These are phyloP conservation scores for Sporothrix euskadiensis DNA, from an alignment of 2,329 filamentous ascomycete genomes.

Conservation along the genomic window DNA sequence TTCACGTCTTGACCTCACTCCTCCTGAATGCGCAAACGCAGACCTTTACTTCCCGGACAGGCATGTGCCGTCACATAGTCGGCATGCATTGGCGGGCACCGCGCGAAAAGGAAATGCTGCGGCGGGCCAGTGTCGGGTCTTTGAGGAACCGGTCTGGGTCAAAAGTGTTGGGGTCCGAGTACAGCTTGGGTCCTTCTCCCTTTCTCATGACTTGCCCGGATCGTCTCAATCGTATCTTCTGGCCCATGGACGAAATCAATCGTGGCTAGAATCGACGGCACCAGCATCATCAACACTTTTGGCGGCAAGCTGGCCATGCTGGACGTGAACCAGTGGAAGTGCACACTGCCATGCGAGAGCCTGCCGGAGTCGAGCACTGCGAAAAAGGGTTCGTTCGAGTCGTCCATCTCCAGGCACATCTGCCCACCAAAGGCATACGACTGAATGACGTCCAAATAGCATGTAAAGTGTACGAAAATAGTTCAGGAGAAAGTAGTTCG, in stretches of 20 bases:
- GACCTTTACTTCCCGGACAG: not conserved
- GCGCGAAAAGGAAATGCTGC: constrained; percentile 12
- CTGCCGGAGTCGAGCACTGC: not conserved
- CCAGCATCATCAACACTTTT: not conserved
- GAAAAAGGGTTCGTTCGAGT: constrained; percentile 13
- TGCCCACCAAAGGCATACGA: constrained; percentile 18
- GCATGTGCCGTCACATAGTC: constrained; percentile 7
- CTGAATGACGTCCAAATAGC: constrained; percentile 20
- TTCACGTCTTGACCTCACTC: not conserved
- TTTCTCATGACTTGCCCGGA: not conserved
- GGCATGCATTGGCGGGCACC: constrained; percentile 11
- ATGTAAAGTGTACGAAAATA: too few species aligned
- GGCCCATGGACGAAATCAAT: not conserved
- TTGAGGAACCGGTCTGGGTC: constrained; percentile 2
- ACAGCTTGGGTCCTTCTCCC: not conserved
- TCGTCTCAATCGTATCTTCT: not conserved
- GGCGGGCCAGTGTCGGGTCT: not conserved
- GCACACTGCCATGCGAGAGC: not conserved
- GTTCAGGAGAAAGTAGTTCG: too few species aligned
- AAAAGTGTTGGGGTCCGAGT: constrained; percentile 15
- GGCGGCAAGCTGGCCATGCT: not conserved
- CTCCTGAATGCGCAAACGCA: constrained; percentile 13
- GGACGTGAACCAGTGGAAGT: not conserved
- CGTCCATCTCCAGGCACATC: constrained; percentile 18
- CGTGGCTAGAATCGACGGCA: not conserved